Evolutionary conservation across 225 moss, liverwort and hornwort species (phyloP), one percentile per base, ranked within the genome.

Genomic region (Sphagnum contortum): DNA sequence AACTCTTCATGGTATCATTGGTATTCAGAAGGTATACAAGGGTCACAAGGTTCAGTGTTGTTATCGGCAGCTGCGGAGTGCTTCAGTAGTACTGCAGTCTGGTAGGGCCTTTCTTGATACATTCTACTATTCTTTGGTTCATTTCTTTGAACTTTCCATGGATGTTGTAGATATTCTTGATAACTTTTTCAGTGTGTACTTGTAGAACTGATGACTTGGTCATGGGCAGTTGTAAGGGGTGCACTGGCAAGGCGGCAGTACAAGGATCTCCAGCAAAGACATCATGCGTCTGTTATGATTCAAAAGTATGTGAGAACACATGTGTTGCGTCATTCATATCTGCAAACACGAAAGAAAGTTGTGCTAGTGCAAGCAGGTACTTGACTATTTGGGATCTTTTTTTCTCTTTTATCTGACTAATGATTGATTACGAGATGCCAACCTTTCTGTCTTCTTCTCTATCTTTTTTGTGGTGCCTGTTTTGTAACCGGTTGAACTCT

Each of bases 1-100:
- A 49, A 80, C 87, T 3, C 57, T 87, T 49, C 75, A 83, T 67
- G 80, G 87, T 6, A 78, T 87, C 49, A 51, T 78, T 59, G 49
- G 73, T 59, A 75, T 87, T 65, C 87, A 87, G 44, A 83, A 69
- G 62, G 68, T 83, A 4, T 87, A 66, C 60, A 77, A 75, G 64
- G 83, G 87, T 14, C 80, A 80, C 71, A 74, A 48, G 63, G 77
- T 77, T 29, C 83, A 80, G 7, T 54, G 71, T 46, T 64, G 75
- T 56, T 87, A 69, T 68, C 80, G 73, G 65, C 73, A 80, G 29
- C 66, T 87, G 67, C 75, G 62, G 69, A 80, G 51, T 13, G 73
- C 63, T 29, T 63, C 78, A 29, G 69, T 83, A 52, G 70, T 71
- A 63, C 68, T 80, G 47, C 87, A 87, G 59, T 68, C 87, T 10